Evolutionary conservation across 1,284 basidiomycete genomes (phyloP).

Genomic region (Xerocomus subilludens): DNA sequence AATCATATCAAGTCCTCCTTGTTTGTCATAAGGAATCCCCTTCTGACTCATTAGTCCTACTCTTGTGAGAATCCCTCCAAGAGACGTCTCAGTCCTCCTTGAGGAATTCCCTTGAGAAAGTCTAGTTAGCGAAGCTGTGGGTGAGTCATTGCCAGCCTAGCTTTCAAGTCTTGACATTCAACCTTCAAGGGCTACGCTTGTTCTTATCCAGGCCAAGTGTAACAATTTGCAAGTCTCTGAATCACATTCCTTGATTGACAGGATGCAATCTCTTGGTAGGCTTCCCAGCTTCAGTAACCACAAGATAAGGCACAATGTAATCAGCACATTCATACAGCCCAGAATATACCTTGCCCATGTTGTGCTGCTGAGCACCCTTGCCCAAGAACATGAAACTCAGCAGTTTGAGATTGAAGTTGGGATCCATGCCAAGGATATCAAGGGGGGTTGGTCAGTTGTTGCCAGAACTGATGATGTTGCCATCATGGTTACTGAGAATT

Average conservation of each 20-base stretch:
- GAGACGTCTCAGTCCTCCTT: too few relatives aligned
- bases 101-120: too few relatives aligned
- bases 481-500: conserved; percentile 95
- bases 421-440: conserved; percentile 95
- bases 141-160: too few relatives aligned
- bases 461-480: conserved; percentile 97
- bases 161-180: too few relatives aligned
- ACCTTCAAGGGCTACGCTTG: too few relatives aligned
- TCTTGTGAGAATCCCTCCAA: too few relatives aligned
- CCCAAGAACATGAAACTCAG: conserved; percentile 92
- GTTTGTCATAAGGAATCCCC: too few relatives aligned
- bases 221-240: conserved; percentile 95
- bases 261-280: conserved; percentile 93
- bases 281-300: conserved; percentile 71
- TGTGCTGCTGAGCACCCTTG: conserved; percentile 97
- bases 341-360: conserved; percentile 55
- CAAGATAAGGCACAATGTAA: conserved; percentile 96
- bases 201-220: too few relatives aligned
- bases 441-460: conserved; percentile 93
- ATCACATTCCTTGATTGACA: conserved; percentile 96
- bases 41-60: too few relatives aligned
- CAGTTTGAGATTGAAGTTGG: conserved; percentile 93
- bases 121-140: too few relatives aligned
- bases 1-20: too few relatives aligned
- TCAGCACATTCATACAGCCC: conserved; percentile 94